phyloP scores from a whole-genome alignment of 1,284 basidiomycete species.

The Waitea zeae region DNA sequence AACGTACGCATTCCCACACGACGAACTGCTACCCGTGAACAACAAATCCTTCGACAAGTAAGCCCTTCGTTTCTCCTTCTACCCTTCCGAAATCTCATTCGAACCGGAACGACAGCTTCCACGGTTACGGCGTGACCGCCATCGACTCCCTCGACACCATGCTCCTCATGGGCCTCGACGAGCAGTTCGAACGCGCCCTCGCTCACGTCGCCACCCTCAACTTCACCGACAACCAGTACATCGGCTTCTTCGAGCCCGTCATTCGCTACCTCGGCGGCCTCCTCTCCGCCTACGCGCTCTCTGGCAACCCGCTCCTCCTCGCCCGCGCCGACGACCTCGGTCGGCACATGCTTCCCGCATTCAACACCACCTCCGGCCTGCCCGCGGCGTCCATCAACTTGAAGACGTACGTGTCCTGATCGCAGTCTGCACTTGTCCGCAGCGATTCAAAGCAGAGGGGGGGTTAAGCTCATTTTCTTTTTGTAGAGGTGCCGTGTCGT shows the following conservation, averaged over 20 bases:
- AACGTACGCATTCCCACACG: constrained; percentile 32
- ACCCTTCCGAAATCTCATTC: constrained; percentile 1
- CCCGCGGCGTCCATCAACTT: constrained; percentile 30
- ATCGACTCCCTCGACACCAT: constrained; percentile 85
- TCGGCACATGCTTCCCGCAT: constrained; percentile 27
- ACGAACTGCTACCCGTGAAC: constrained; percentile 41
- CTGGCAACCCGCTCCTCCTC: constrained; percentile 31
- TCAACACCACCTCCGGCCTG: constrained; percentile 29
- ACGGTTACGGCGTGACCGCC: constrained; percentile 77
- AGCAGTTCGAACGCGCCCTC: constrained; percentile 62
- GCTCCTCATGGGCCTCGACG: constrained; percentile 68
- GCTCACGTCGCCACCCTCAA: constrained; percentile 54
- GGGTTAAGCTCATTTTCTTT: no score
- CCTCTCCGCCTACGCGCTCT: constrained; percentile 53
- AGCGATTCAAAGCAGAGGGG: not conserved
- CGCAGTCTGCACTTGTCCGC: not conserved
- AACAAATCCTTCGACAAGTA: constrained; percentile 34
- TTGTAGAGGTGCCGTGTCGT: not conserved
- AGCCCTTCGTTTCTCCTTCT: constrained; percentile 8
- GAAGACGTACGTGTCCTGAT: constrained; percentile 10
- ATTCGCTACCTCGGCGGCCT: constrained; percentile 64
- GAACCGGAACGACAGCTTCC: constrained; percentile 30
- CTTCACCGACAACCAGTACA: constrained; percentile 15
- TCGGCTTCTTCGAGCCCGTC: constrained; percentile 57
- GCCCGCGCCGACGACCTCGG: constrained; percentile 34